phyloP scores from a whole-genome alignment of 768 basidiomycete species.

The Rubroboletus satanas region DNA sequence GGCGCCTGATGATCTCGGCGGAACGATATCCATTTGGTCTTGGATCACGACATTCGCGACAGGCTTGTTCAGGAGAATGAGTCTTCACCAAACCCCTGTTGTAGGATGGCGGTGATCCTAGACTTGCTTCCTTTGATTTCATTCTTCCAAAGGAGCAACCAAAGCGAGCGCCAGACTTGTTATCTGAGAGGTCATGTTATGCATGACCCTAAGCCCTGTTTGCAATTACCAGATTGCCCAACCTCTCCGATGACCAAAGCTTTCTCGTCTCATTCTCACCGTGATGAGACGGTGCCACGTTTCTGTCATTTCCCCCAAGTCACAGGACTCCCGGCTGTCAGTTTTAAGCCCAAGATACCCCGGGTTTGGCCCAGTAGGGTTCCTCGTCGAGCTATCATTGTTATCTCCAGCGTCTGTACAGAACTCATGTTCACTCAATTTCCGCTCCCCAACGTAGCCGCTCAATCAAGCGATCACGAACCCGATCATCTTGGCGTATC shows the following conservation, averaged over 20 bases:
- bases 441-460: conserved; percentile 5
- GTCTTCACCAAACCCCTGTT: neutral
- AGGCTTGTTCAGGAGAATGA: neutral
- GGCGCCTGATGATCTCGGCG: neutral
- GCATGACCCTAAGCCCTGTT: neutral
- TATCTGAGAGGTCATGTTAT: neutral
- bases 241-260: neutral
- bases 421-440: conserved; percentile 3
- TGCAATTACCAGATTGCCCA: neutral
- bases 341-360: neutral
- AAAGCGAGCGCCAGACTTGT: neutral
- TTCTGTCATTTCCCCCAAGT: neutral
- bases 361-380: neutral
- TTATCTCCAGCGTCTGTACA: conserved; percentile 12
- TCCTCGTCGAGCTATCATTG: neutral
- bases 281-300: neutral
- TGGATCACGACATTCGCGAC: neutral
- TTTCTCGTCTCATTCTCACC: neutral
- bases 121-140: neutral
- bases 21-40: neutral
- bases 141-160: neutral
- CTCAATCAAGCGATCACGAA: conserved; percentile 6
- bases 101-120: neutral
- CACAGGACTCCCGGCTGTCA: neutral
- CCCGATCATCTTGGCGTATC: neutral